Base-by-base conservation (phyloP, 1,284 basidiomycete genomes). In the Xerocomus minutiporus region DNA sequence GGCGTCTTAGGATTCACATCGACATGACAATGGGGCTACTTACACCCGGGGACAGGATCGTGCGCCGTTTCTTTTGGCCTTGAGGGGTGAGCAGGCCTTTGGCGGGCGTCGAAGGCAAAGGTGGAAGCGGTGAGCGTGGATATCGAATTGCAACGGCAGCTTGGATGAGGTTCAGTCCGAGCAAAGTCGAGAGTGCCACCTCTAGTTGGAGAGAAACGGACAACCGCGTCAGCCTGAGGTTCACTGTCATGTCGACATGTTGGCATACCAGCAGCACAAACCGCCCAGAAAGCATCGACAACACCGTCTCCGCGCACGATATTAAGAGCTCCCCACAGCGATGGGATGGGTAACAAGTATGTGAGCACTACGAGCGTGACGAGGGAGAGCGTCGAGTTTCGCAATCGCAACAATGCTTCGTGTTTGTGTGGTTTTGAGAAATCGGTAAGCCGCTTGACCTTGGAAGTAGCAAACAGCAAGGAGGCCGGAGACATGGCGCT, bases 361-460 rank as follows among this genome's bases (percentile, higher is more conserved):
- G 81, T 78, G 20, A 79, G 61, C n/a, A 82, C 55, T 15, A 76
- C 54, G n/a, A 77, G 58, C 7, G 73, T 64, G 11, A 77, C 53
- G 12, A 83, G 64, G 43, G 71, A 73, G 13, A 81, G 65, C 5
- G 66, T 64, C 58, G 81, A 83, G 48, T 71, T 71, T 38, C 82
- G 79, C 50, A 83, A 69, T 56, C 82, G 72, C 47, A 80, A 66
- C 2, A 78, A 59, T 0, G 82, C 82, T 59, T 83, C 82, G 38
- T 75, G 73, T 53, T 75, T 77, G 46, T 78, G 64, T 5, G 81
- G 82, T 59, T 81, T 84, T 58, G 82, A 62, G 48, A 71, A 67
- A 57, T 74, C 62, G 1, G 65, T 35, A 13, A 73, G 31, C 1
- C 57, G 38, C 39, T 58, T 61, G 36, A 56, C 54, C 46, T 54